Conservation (phyloP, 345 rosid genomes). For the Cardamine chenopodiifolia region DNA sequence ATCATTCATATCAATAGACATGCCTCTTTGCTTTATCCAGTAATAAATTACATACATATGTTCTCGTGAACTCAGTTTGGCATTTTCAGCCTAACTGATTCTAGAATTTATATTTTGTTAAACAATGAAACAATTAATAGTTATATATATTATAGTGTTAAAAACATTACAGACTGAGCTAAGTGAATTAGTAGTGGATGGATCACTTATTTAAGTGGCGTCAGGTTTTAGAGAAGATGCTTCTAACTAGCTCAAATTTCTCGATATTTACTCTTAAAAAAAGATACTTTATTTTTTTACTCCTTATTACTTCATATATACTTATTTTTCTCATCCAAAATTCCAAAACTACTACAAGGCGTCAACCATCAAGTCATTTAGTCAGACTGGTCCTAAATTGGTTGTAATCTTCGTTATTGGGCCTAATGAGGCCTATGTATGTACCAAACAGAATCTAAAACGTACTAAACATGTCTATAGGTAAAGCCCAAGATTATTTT, state of each 20-base stretch:
- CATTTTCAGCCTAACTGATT: conserved; percentile 8
- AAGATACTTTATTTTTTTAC: too few species aligned
- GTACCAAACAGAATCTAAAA: background rate
- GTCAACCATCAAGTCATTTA: background rate
- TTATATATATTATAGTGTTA: too few species aligned
- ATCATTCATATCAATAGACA: conserved; percentile 12
- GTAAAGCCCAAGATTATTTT: background rate
- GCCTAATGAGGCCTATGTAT: background rate
- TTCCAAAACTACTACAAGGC: background rate
- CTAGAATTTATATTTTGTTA: too few species aligned
- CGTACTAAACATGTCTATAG: background rate
- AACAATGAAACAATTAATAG: too few species aligned
- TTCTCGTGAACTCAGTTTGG: conserved; percentile 23
- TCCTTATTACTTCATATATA: background rate
- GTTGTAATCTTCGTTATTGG: background rate
- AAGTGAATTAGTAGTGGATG: background rate
- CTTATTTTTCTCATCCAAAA: background rate
- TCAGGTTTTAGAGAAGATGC: background rate
- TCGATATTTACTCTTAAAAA: too few species aligned
- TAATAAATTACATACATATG: background rate
- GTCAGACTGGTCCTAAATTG: background rate
- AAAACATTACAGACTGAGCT: background rate
- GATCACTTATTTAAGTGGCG: background rate
- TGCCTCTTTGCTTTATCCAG: background rate
- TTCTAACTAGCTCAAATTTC: background rate